A percentile compares a stretch with the other conserved stretches of the same genome.
Evolutionary conservation across 2,329 filamentous ascomycete species (phyloP).

Genomic region (Dactylellina parvicollis): DNA sequence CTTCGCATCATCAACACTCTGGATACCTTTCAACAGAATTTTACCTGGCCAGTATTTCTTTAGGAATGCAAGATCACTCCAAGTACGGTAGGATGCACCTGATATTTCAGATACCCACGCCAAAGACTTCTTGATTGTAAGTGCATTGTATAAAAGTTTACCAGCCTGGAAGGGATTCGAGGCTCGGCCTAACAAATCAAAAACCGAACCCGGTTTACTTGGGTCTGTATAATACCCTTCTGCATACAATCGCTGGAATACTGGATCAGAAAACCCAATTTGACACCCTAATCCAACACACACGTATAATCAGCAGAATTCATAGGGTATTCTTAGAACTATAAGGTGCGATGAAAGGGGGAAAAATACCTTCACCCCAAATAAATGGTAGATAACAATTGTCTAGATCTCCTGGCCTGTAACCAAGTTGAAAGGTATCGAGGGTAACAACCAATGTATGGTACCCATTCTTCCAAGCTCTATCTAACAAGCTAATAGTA

Average conservation of each 20-base stretch:
- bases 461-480: constrained; percentile 72
- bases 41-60: constrained; percentile 48
- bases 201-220: constrained; percentile 63
- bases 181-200: constrained; percentile 29
- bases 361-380: constrained; percentile 40
- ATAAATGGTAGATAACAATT: constrained; percentile 61
- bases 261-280: constrained; percentile 74
- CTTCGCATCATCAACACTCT: constrained; percentile 62
- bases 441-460: constrained; percentile 76
- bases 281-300: constrained; percentile 69
- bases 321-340: constrained; percentile 60
- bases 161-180: constrained; percentile 47
- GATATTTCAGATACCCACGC: constrained; percentile 68
- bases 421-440: constrained; percentile 75
- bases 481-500: constrained; percentile 70
- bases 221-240: constrained; percentile 61
- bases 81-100: constrained; percentile 67
- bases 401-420: constrained; percentile 75
- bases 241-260: constrained; percentile 70
- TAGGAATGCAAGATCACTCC: constrained; percentile 65
- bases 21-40: constrained; percentile 59
- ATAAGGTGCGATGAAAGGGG: constrained; percentile 63
- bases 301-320: constrained; percentile 60
- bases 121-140: constrained; percentile 64
- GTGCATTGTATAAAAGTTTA: constrained; percentile 49